Base-by-base conservation (phyloP, 225 moss, liverwort and hornwort species). In the Straminergon stramineum region DNA sequence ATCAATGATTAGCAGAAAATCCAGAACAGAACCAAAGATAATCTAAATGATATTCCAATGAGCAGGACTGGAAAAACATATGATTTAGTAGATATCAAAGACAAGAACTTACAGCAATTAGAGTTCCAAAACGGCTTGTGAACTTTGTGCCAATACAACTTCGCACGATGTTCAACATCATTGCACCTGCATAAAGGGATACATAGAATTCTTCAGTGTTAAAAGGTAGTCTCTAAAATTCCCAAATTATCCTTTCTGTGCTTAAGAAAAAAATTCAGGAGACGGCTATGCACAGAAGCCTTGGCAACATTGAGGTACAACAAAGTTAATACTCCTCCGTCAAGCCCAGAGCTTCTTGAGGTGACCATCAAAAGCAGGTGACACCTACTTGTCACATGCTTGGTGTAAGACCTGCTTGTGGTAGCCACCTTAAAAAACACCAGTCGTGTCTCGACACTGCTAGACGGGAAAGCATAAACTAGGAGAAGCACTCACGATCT, bases 121-220 rank as follows among this genome's bases (percentile, higher is more conserved):
- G 94, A 89, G 94, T 98, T 89, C 96, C 95, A 87, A 97, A 98
- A 22, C 97, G 97, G 66, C 97, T 98, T 22, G 97, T 95, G 69
- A 97, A 98, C 89, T 98, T 98, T 30, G 98, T 98, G 48, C 96
- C 97, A 79, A 98, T 97, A 91, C 96, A 97, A 85, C 95, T 98
- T 90, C 96, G 95, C 66, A 98, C 98, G 58, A 98, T 97, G 56
- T 96, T 97, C 85, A 98, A 92, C 97, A 98, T 96, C 96, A 96
- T 95, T 86, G 95, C 87, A 84, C 94, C 95, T 95, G 93, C 78
- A 88, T 39, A 61, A 79, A 35, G 16, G 22, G 55, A 80, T 84
- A 56, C 83, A 82, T 39, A 22, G 8, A 89, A 28, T 75, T 70
- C 32, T 61, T 91, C 63, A 89, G 48, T 61, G 62, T 45, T 48